A percentile compares a stretch with the other conserved stretches of the same genome.
These are phyloP conservation scores for Russula sp. DNA, from an alignment of 768 basidiomycete genomes.

Conservation along the genomic window DNA sequence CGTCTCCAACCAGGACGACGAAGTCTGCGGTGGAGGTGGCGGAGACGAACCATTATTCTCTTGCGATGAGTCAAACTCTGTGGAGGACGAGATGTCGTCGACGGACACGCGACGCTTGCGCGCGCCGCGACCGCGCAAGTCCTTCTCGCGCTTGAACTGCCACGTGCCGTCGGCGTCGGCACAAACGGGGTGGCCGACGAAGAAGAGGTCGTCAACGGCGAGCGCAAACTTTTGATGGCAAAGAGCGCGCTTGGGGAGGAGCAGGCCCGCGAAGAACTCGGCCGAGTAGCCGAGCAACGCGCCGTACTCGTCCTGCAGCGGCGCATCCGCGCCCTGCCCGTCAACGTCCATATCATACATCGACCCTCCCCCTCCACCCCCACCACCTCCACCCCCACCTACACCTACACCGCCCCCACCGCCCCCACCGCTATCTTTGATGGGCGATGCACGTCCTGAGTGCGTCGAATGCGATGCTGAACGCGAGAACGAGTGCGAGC, in stretches of 20 bases:
- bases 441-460: conserved; percentile 47
- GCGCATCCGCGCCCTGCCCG: conserved; percentile 9
- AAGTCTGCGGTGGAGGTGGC: conserved; percentile 11
- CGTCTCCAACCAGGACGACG: conserved; percentile 52
- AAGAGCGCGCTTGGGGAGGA: conserved; percentile 70
- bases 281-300: conserved; percentile 72
- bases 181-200: conserved; percentile 92
- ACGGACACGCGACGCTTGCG: conserved; percentile 34
- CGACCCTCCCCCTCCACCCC: neutral
- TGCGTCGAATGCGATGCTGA: conserved; percentile 27
- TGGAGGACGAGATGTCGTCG: conserved; percentile 28
- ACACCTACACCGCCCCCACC: neutral
- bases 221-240: conserved; percentile 96
- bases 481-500: conserved; percentile 46
- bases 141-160: conserved; percentile 65
- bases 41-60: neutral
- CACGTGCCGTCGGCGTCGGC: conserved; percentile 65
- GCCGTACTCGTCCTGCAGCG: conserved; percentile 46
- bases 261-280: conserved; percentile 71
- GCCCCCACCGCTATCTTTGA: conserved; percentile 29
- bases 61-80: conserved; percentile 25
- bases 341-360: conserved; percentile 30
- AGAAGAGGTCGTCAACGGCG: conserved; percentile 83
- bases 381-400: neutral
- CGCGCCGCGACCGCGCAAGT: conserved; percentile 43